Percentiles rank a stretch among this genome's conserved stretches.
Conservation (phyloP, 257 asterid species). For the Agastache rugosa region DNA sequence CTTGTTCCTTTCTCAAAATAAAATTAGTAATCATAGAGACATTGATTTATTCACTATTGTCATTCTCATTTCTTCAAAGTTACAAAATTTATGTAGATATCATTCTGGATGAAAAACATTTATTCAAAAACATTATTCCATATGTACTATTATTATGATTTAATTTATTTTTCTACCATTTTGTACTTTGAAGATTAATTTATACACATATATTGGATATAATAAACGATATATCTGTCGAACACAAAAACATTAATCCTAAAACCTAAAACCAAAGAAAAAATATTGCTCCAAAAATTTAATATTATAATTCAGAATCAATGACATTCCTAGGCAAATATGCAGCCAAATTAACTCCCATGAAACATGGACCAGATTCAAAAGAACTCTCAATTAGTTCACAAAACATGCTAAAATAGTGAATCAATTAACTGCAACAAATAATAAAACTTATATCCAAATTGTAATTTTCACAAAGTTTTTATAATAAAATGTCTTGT, state of each 20-base stretch:
- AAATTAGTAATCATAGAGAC: not conserved
- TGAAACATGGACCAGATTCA: conserved; percentile 14
- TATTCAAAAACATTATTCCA: no score
- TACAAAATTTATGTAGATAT: not conserved
- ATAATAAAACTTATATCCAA: no score
- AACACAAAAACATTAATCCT: no score
- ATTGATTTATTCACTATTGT: not conserved
- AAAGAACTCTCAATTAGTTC: conserved; percentile 21
- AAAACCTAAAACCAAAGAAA: not conserved
- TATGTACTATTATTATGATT: not conserved
- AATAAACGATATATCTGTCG: not conserved
- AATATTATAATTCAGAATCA: not conserved
- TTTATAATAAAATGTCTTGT: no score
- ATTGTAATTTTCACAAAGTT: no score
- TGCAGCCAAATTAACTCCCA: conserved; percentile 29
- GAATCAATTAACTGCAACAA: no score
- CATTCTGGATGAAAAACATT: no score
- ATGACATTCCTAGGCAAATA: conserved; percentile 24
- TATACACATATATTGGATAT: no score
- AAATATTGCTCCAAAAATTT: not conserved
- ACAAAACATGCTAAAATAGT: conserved; percentile 20
- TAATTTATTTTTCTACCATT: not conserved
- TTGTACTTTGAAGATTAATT: not conserved
- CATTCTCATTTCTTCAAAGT: not conserved
- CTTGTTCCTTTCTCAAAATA: not conserved